A percentile compares a stretch with the other conserved stretches of the same genome.
These are phyloP conservation scores for Trichoderma cornu-damae DNA, from an alignment of 2,329 filamentous ascomycete genomes.

Conservation along the genomic window DNA sequence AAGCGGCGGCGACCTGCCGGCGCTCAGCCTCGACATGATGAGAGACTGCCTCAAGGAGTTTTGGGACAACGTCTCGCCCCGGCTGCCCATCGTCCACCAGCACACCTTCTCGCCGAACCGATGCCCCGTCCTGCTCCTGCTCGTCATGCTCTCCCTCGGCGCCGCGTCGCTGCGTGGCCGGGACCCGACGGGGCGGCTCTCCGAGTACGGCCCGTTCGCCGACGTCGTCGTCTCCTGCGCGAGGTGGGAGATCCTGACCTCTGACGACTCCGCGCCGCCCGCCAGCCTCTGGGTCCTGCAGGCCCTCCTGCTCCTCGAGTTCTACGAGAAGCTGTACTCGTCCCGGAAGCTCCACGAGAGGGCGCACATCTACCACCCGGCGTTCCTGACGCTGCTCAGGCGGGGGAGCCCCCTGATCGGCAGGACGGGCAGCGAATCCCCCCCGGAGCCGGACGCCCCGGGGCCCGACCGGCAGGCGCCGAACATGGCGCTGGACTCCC, in stretches of 20 bases:
- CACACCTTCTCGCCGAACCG: conserved; percentile 77
- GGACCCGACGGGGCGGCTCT: conserved; percentile 49
- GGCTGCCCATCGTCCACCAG: conserved; percentile 81
- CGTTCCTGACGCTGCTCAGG: conserved; percentile 77
- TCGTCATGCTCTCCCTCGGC: conserved; percentile 80
- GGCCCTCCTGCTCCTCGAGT: conserved; percentile 73
- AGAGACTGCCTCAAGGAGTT: conserved; percentile 80
- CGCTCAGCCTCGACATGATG: conserved; percentile 72
- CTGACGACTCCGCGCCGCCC: conserved; percentile 75
- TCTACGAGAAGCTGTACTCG: conserved; percentile 90
- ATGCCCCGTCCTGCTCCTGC: conserved; percentile 70
- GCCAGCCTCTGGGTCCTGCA: conserved; percentile 88
- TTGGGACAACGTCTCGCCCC: conserved; percentile 80
- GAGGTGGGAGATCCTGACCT: conserved; percentile 77
- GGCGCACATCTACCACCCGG: conserved; percentile 84
- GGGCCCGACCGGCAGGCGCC: conserved; percentile 36
- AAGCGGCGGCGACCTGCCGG: conserved; percentile 40
- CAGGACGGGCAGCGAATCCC: conserved; percentile 70
- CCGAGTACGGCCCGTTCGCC: conserved; percentile 44
- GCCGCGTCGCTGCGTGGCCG: conserved; percentile 69
- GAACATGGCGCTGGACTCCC: conserved; percentile 35
- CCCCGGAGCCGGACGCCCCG: conserved; percentile 47
- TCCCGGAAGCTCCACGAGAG: conserved; percentile 77
- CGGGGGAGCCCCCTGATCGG: conserved; percentile 83
- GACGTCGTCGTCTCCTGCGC: conserved; percentile 64